These are phyloP conservation scores for Solanum etuberosum DNA, from an alignment of 257 asterid species.

Conservation along the genomic window DNA sequence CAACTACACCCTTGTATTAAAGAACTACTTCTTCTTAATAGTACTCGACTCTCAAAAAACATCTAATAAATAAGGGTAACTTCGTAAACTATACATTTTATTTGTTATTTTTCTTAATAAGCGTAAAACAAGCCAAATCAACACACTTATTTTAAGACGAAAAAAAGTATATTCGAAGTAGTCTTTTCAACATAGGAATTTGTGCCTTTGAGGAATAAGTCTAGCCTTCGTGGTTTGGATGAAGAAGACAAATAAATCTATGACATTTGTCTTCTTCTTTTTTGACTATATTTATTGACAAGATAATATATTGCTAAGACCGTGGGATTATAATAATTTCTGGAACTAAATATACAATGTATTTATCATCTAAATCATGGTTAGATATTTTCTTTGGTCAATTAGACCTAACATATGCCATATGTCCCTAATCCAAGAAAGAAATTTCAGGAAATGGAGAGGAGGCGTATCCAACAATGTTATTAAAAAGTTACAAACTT, in stretches of 20 bases:
- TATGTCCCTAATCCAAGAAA: too few species aligned
- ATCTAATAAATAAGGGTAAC: not conserved
- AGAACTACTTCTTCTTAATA: not conserved
- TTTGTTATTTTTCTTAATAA: not conserved
- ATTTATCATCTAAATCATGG: too few species aligned
- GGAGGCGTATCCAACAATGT: not conserved
- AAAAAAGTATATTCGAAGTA: not conserved
- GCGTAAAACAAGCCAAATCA: not conserved
- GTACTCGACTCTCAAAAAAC: not conserved
- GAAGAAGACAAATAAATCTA: not conserved
- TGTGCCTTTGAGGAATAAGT: not conserved
- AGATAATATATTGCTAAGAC: too few species aligned
- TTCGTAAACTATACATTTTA: not conserved
- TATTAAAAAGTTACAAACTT: too few species aligned
- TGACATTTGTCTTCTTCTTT: not conserved
- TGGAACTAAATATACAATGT: too few species aligned
- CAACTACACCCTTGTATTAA: not conserved
- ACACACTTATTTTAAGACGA: not conserved
- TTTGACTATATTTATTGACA: too few species aligned
- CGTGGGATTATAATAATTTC: too few species aligned
- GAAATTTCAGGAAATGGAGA: too few species aligned
- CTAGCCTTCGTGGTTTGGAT: not conserved
- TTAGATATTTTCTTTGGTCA: too few species aligned
- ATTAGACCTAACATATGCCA: too few species aligned
- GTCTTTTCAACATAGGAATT: not conserved